Evolutionary conservation across 139 green algal species (phyloP), one percentile per base, ranked within the genome.

Genomic region (Chlamydomonas asymmetrica): DNA sequence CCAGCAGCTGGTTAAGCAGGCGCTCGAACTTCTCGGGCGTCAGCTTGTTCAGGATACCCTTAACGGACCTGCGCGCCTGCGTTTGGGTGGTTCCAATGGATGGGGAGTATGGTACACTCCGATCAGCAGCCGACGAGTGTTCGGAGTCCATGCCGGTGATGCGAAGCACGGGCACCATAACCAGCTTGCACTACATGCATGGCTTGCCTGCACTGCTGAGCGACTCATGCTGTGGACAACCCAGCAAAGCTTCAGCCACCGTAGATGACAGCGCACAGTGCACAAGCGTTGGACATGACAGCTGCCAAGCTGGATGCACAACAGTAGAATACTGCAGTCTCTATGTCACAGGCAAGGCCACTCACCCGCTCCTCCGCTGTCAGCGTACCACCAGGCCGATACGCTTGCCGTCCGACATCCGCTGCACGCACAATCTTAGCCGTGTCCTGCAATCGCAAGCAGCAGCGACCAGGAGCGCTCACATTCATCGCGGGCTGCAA

Each of bases 1-100:
- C 85, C 52, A 97, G 79, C 65, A 98, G 81, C 87, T 97, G 94
- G 8, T 83, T 61, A 49, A 94, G 81, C 78, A 98, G 88, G 6
- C 90, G 87, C 43, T 99, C 97, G 83, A 98, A 99, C 82, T 99
- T 99, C 81, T 99, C 93, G 0, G 97, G 97, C 34, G 97, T 99
- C 63, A 99, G 93, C 92, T 99, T 99, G 92, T 99, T 99, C 41
- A 99, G 91, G 6, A 98, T 94, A 69, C 92, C 92, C 90, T 98
- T 98, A 45, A 99, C 85, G 71, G 87, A 89, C 61, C 92, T 93
- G 38, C 97, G 72, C 8, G 95, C 91, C 89, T 98, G 89, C 29
- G 27, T n/a, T n/a, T n/a, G n/a, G n/a, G n/a, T n/a, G n/a, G n/a
- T n/a, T n/a, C n/a, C n/a, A n/a, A n/a, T n/a, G n/a, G n/a, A n/a